Base-by-base conservation (phyloP, 2,329 filamentous ascomycete species). In the Xylaria sp. region DNA sequence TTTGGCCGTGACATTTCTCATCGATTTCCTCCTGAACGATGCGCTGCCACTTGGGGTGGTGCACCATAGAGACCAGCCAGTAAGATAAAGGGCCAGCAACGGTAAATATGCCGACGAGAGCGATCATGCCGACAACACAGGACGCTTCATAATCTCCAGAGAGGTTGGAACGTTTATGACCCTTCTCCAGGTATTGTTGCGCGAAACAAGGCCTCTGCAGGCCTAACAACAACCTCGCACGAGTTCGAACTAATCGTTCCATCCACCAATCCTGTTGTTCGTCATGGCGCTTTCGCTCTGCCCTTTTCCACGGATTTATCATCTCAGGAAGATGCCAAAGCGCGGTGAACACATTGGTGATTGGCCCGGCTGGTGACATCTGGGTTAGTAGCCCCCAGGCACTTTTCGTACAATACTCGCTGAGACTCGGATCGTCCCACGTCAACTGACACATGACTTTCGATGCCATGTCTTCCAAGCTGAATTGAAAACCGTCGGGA, bases 361-460 rank as follows among this genome's bases (percentile, higher is more conserved):
- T 85, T 1, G 86, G 86, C 0, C 86, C 86, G 31, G 86, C 86
- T 0, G 86, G 86, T 1, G 86, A 88, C 85, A 88, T 88, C 63
- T 88, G 86, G 4, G 82, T 86, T 18, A 88, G 78, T 0, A 88
- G 79, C n/a, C 85, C 86, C 86, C 85, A 87, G 1, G 86, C 86
- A 68, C 83, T 85, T 57, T 82, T 82, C 10, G 82, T 86, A 68
- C 83, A 83, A 70, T 84, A 82, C 61, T 82, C 78, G 75, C 84
- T 86, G 48, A 85, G 74, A 51, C 77, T 78, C 7, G 83, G 80
- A 62, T 88, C 84, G 67, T 87, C 86, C 86, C 86, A 88, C 15
- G 84, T 85, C 54, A 88, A 74, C 62, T 82, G 80, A 59, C 83
- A 85, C 84, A 87, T 87, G 64, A 88, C 81, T 75, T 88, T 88